Evolutionary conservation across 1,139 yeast species (phyloP).

Genomic region (Taphrina populina): DNA sequence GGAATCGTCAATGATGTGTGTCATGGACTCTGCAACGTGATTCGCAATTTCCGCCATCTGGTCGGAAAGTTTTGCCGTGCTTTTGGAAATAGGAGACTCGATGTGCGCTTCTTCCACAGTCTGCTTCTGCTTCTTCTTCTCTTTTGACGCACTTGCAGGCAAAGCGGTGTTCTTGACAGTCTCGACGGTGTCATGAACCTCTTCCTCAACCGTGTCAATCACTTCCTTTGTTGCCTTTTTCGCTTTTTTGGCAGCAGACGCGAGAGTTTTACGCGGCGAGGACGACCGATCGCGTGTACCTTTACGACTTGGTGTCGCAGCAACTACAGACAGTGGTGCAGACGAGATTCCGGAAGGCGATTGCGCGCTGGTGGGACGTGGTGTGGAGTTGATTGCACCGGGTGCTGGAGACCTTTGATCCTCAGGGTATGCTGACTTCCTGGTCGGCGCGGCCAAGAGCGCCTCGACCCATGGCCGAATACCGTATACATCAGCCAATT

Average conservation of each 20-base stretch:
- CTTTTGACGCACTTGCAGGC: constrained; percentile 1
- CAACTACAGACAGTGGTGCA: neutral
- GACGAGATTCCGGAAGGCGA: neutral
- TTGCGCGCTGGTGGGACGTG: neutral
- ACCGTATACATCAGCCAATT: constrained; percentile 32
- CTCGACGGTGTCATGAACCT: constrained; percentile 7
- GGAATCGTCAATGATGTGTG: constrained; percentile 1
- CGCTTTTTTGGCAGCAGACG: constrained; percentile 6
- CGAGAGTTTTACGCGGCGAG: constrained; percentile 15
- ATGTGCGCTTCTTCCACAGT: constrained; percentile 1
- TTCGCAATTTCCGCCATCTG: constrained; percentile 2
- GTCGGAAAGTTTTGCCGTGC: neutral
- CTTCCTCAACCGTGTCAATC: constrained; percentile 15
- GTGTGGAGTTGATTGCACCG: neutral
- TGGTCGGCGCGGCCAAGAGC: constrained; percentile 17
- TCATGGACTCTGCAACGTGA: neutral
- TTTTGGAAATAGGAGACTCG: constrained; percentile 2
- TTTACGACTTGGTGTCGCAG: constrained; percentile 17
- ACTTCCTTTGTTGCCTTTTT: constrained; percentile 13
- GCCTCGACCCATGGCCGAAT: constrained; percentile 33
- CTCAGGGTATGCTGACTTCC: constrained; percentile 7
- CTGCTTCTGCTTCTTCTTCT: constrained; percentile 1
- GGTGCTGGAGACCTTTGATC: constrained; percentile 15
- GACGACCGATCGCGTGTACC: constrained; percentile 17
- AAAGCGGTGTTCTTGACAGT: constrained; percentile 7